Evolutionary conservation across 2,329 filamentous ascomycete species (phyloP), one percentile per base, ranked within the genome.

Genomic region (Scytalidium sp.): DNA sequence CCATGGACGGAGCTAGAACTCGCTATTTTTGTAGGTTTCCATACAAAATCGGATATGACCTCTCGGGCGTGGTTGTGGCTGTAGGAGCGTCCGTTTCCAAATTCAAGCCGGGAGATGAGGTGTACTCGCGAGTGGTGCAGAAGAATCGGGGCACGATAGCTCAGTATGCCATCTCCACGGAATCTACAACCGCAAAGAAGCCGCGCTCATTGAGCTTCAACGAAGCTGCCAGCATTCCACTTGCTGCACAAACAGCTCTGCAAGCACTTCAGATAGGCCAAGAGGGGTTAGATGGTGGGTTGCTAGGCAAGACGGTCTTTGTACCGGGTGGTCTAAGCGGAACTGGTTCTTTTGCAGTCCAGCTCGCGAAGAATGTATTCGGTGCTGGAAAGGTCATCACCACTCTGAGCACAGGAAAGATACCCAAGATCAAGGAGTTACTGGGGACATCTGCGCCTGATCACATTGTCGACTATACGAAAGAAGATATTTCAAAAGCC

Each of bases 321-420:
- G 67, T 82, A 6, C 70, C 75, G 0, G 79, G 67, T 2, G 78
- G 71, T 0, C 67, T 82, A 32, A 72, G 76, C 47, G 74, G 70
- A 1, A 74, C 71, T 0, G 78, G 79, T 0, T 65, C 69, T 2
- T 61, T 73, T 21, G 73, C 65, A 0, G 68, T 74, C 21, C 77
- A 81, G 60, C 60, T 81, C 2, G 73, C 76, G 3, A 77, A 75
- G 55, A 74, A 76, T 23, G 67, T 74, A 2, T 80, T 76, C 43
- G 68, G 72, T 0, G 78, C 72, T 1, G 60, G 60, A 0, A 70
- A 66, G 43, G 65, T 81, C 47, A 74, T 82, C 42, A 69, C 76
- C 0, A 79, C 77, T 0, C 75, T 76, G 0, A 81, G 78, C 3
- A 79, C 77, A 19, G 52, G 69, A 9, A 82, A 82, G 60, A 50